A percentile compares a stretch with the other conserved stretches of the same genome.
These are phyloP conservation scores for Ophiostoma pallidulum DNA, from an alignment of 2,329 filamentous ascomycete species.

Conservation along the genomic window DNA sequence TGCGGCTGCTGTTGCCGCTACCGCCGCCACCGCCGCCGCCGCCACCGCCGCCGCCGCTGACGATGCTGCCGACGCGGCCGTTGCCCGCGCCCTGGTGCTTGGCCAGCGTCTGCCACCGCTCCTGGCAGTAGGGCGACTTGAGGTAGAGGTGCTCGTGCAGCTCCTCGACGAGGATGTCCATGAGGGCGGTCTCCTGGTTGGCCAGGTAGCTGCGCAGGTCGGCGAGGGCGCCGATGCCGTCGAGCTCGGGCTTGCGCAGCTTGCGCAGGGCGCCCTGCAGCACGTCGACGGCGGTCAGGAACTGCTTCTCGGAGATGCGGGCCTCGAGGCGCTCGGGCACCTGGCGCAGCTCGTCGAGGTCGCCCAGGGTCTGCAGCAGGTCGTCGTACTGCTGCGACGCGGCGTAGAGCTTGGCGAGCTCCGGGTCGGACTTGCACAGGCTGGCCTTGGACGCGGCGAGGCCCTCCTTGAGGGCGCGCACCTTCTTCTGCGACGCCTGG, in stretches of 20 bases:
- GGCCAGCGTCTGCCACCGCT: slow-evolving; percentile 80
- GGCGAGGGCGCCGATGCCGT: slow-evolving; percentile 78
- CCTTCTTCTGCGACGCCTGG: slow-evolving; percentile 74
- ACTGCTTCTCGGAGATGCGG: slow-evolving; percentile 91
- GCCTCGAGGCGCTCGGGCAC: slow-evolving; percentile 91
- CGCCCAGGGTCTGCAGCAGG: slow-evolving; percentile 71
- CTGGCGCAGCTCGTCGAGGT: slow-evolving; percentile 78
- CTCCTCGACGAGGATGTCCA: slow-evolving; percentile 95
- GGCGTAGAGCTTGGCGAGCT: slow-evolving; percentile 80
- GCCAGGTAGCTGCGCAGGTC: slow-evolving; percentile 81
- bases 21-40: neutral
- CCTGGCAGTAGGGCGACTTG: slow-evolving; percentile 94
- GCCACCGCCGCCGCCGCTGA: neutral
- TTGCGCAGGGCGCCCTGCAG: slow-evolving; percentile 78
- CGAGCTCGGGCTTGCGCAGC: slow-evolving; percentile 78
- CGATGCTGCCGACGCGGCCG: neutral
- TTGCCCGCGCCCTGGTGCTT: slow-evolving; percentile 45
- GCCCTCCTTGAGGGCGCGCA: slow-evolving; percentile 75
- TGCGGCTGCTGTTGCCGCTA: no score
- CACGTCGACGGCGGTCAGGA: slow-evolving; percentile 84
- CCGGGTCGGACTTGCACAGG: slow-evolving; percentile 76
- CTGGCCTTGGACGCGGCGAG: slow-evolving; percentile 70
- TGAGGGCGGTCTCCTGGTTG: slow-evolving; percentile 85
- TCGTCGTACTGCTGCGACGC: slow-evolving; percentile 86
- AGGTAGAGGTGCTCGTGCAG: slow-evolving; percentile 94